These are phyloP conservation scores for Tardiomyces blankii DNA, from an alignment of 1,139 yeast genomes.

Conservation along the genomic window DNA sequence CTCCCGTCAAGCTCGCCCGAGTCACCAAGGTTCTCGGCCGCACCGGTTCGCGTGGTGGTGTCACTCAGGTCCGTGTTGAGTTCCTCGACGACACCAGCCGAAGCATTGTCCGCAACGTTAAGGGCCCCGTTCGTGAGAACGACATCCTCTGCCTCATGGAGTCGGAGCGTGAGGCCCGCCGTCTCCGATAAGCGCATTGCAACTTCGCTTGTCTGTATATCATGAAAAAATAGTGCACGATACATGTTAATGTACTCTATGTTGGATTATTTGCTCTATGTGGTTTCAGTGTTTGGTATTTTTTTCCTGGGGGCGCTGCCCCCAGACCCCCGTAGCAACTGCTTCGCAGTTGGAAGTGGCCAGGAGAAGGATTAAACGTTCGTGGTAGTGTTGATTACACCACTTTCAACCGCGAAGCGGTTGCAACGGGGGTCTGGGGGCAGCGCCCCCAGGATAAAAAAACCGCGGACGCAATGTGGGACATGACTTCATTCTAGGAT, in stretches of 20 bases:
- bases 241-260: constrained; percentile 4
- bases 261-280: background rate
- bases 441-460: no score
- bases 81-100: constrained; percentile 97
- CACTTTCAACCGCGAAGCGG: no score
- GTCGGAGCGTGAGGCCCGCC: constrained; percentile 99
- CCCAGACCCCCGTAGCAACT: no score
- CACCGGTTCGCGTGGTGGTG: constrained; percentile 99
- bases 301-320: background rate
- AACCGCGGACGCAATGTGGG: no score
- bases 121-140: constrained; percentile 99
- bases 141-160: constrained; percentile 99
- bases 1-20: constrained; percentile 97
- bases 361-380: no score
- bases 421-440: no score
- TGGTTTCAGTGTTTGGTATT: background rate
- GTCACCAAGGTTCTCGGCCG: constrained; percentile 99
- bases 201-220: constrained; percentile 3
- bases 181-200: constrained; percentile 29
- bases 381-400: no score
- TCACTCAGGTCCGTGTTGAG: constrained; percentile 99
- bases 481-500: background rate
- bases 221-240: constrained; percentile 3
- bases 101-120: constrained; percentile 99
- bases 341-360: no score